Base-by-base conservation (phyloP, 2,329 filamentous ascomycete species). In the Fusarium staphyleae region DNA sequence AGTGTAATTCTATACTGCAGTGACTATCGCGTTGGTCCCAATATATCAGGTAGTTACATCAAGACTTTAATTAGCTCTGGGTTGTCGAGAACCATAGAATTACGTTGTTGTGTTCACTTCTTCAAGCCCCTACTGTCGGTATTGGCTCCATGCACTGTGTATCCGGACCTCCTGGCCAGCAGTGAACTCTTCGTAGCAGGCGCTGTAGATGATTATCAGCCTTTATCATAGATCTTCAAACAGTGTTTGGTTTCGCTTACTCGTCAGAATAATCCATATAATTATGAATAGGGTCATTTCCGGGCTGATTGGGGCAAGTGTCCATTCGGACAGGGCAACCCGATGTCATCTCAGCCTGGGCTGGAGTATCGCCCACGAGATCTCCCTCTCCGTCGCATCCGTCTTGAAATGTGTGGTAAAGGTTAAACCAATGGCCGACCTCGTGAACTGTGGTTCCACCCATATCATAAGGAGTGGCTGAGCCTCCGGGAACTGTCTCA, bases 181-280 rank as follows among this genome's bases (percentile, higher is more conserved):
- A 9, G 64, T 63, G 16, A 66, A 66, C 19, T 66, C 59, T 8
- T 65, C 62, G 5, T 66, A 66, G 15, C 63, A 66, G 18, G 52
- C 32, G 46, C 63, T 66, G 3, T 0, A 9, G 7, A 2, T 3
- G 2, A n/a, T 8, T 32, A 44, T 18, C 5, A 22, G 26, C 22
- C 7, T 24, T n/a, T 34, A 32, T 5, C 13, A 37, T 9, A 0
- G 0, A 1, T 3, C 3, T 1, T 9, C 36, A n/a, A 9, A 5
- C n/a, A 4, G 2, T 1, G 11, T 13, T 30, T 4, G 5, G 8
- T 10, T 34, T 7, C n/a, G 56, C 66, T 48, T 52, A 75, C 74
- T 81, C 78, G 35, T 74, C 70, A 18, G 74, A 75, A 58, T 74
- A 75, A 47, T 74, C 70, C 72, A 74, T 75, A 30, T 68, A 74